Evolutionary conservation across 1,139 yeast species (phyloP).

Genomic region (Maudiozyma humilis): DNA sequence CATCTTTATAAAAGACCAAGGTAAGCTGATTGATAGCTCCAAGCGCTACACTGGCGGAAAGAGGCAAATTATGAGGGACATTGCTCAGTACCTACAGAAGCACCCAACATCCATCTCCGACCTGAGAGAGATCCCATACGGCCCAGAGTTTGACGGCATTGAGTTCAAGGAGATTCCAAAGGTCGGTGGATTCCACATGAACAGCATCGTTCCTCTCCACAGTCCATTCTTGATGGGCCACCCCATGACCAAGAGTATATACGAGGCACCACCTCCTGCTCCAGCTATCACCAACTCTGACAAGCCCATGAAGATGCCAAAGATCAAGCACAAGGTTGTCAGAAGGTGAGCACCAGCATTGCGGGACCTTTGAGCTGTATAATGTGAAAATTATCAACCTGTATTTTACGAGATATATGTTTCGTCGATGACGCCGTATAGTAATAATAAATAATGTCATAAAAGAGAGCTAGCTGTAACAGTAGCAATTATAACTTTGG

Average conservation of each 20-base stretch:
- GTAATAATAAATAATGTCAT: background rate
- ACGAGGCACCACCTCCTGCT: slow-evolving; percentile 39
- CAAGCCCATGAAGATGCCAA: slow-evolving; percentile 34
- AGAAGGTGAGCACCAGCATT: slow-evolving; percentile 29
- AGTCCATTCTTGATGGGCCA: slow-evolving; percentile 74
- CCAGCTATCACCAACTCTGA: slow-evolving; percentile 35
- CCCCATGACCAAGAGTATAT: slow-evolving; percentile 69
- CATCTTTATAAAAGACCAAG: slow-evolving; percentile 50
- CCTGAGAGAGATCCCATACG: slow-evolving; percentile 52
- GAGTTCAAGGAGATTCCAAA: slow-evolving; percentile 59
- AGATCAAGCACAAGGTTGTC: slow-evolving; percentile 37
- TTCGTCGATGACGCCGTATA: background rate
- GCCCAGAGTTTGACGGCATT: slow-evolving; percentile 39
- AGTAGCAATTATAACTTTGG: too few species aligned
- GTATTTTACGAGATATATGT: too few species aligned
- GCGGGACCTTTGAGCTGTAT: too few species aligned
- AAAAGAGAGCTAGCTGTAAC: too few species aligned
- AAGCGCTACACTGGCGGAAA: slow-evolving; percentile 44
- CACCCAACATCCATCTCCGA: slow-evolving; percentile 68
- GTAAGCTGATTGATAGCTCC: slow-evolving; percentile 29
- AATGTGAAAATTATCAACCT: too few species aligned
- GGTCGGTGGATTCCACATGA: slow-evolving; percentile 80
- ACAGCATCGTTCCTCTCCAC: slow-evolving; percentile 76
- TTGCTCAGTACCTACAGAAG: slow-evolving; percentile 53
- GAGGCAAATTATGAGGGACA: slow-evolving; percentile 53